Base-by-base conservation (phyloP, 225 moss, liverwort and hornwort genomes). In the Bryoerythrophyllum caledonicum region DNA sequence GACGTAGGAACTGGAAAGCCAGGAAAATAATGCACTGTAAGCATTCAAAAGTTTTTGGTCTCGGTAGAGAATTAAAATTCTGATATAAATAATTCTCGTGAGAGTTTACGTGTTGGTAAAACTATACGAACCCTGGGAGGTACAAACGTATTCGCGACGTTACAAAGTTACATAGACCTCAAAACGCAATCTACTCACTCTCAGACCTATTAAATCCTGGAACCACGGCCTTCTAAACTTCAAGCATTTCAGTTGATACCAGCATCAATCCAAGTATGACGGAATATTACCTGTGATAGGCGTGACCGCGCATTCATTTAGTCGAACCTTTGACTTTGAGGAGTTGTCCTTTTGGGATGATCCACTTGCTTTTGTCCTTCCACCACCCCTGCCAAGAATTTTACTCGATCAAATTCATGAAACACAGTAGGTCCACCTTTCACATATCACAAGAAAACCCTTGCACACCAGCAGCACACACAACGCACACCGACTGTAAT, bases 341-440 rank as follows among this genome's bases (percentile, higher is more conserved):
- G 86, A 86, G 41, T 5, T 66, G 12, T 83, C 86, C 46, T 83
- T 83, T 11, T 76, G 81, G 46, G 81, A 48, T 63, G 60, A 57
- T 53, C 63, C 80, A 69, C 35, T 71, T n/a, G 73, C 80, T 83
- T 75, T 83, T 21, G 68, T 59, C 43, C 73, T 78, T 55, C 19
- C 25, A 26, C 83, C 81, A 70, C 72, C 63, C 75, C 86, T 83
- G 76, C 74, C 46, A 19, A 63, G 37, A n/a, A n/a, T 57, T 28
- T 44, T 46, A 76, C 54, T 70, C 59, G 4, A 52, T 72, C 57
- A 70, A 28, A 75, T 60, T 23, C 46, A 44, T 41, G 58, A 48
- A 72, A 60, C 28, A 27, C 27, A 62, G 16, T 63, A 26, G 15
- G 55, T 68, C 27, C 16, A 37, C 19, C 48, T 16, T 20, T 1